These are phyloP conservation scores for Rhizopus sp. DNA, from an alignment of 371 early-diverging fungal species.

Conservation along the genomic window DNA sequence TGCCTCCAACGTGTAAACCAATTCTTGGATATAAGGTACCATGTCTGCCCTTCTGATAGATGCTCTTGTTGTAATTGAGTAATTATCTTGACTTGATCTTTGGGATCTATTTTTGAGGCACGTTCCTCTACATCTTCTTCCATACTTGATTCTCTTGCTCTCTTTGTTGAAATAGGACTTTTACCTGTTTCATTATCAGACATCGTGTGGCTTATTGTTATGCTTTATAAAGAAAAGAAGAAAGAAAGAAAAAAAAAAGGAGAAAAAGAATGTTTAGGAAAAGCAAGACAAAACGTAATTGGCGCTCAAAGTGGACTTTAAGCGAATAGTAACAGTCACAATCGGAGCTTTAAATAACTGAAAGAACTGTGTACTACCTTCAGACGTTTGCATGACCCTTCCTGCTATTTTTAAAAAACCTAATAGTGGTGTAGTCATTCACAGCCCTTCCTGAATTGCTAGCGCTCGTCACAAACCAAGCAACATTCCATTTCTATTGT, in stretches of 20 bases:
- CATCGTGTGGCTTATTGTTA: conserved; percentile 11
- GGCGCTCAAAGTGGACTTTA: too few relatives aligned
- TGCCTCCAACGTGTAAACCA: conserved; percentile 29
- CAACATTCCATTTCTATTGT: too few relatives aligned
- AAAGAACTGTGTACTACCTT: too few relatives aligned
- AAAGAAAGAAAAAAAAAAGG: neutral
- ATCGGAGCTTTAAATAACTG: too few relatives aligned
- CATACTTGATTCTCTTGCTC: conserved; percentile 35
- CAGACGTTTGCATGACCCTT: too few relatives aligned
- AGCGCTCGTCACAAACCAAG: too few relatives aligned
- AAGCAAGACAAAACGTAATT: too few relatives aligned
- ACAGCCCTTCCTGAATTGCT: too few relatives aligned
- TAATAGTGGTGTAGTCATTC: too few relatives aligned
- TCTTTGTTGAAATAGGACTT: conserved; percentile 21
- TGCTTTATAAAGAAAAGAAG: neutral
- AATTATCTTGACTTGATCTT: conserved; percentile 25
- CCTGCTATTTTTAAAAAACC: too few relatives aligned
- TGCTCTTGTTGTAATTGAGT: conserved; percentile 20
- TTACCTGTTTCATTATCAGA: conserved; percentile 24
- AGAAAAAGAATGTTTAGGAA: too few relatives aligned
- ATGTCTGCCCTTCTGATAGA: conserved; percentile 13
- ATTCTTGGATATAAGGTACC: conserved; percentile 22
- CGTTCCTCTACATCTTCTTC: conserved; percentile 19
- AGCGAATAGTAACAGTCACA: too few relatives aligned
- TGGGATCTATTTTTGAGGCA: conserved; percentile 14